Percentiles rank a stretch among this genome's conserved stretches.
Evolutionary conservation across 495 filamentous ascomycete species (phyloP).

Genomic region (Cercophora samala): DNA sequence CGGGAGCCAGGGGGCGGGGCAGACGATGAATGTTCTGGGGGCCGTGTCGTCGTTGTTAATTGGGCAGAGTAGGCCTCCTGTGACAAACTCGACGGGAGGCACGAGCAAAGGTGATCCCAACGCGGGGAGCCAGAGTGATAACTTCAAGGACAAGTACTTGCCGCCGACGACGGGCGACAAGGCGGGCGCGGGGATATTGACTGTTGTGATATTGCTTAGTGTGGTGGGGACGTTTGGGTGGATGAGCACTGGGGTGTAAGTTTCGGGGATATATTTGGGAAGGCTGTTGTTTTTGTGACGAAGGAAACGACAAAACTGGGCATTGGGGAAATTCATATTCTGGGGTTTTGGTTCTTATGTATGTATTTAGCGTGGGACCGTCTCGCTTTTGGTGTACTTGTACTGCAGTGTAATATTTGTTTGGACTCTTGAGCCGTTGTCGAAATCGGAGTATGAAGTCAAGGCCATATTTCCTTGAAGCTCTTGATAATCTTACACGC

Average conservation of each 20-base stretch:
- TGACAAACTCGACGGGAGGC: conserved; percentile 59
- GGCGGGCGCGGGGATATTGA: conserved; percentile 65
- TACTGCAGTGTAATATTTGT: neutral
- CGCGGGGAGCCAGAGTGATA: conserved; percentile 47
- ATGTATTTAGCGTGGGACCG: neutral
- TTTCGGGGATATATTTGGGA: neutral
- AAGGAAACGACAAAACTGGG: neutral
- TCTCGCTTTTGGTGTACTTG: conserved; percentile 1
- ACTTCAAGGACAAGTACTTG: conserved; percentile 15
- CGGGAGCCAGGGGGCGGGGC: conserved; percentile 56
- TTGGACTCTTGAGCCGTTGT: neutral
- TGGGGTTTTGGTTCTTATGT: neutral
- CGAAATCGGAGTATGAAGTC: neutral
- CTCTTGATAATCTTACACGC: conserved; percentile 43
- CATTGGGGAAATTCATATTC: neutral
- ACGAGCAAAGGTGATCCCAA: conserved; percentile 61
- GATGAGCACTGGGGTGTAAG: conserved; percentile 41
- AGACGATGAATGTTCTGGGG: conserved; percentile 67
- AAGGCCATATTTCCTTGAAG: conserved; percentile 38
- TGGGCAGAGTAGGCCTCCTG: conserved; percentile 40
- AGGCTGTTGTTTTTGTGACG: conserved; percentile 1
- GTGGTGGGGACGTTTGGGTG: conserved; percentile 43
- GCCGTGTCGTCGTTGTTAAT: conserved; percentile 58
- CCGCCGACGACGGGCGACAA: conserved; percentile 57
- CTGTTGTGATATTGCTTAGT: conserved; percentile 44